Percentiles rank a stretch among this genome's conserved stretches.
phyloP scores from a whole-genome alignment of 176 grass and related monocot genomes.

The Phoenix roebelenii region DNA sequence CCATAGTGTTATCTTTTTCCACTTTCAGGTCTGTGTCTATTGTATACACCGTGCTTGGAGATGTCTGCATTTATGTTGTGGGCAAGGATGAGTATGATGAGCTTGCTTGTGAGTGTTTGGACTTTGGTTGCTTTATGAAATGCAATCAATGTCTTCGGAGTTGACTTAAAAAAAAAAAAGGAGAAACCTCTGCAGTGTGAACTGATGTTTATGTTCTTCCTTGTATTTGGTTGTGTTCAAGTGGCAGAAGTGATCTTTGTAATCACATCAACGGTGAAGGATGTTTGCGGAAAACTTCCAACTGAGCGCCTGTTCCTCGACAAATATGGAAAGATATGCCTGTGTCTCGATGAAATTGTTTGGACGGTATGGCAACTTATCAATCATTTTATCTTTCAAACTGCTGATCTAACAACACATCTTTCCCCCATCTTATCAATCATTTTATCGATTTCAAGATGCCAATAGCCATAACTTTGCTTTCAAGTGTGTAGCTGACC shows the following conservation, averaged over 20 bases:
- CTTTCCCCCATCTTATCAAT: too few species aligned
- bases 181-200: background rate
- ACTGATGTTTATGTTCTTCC: too few species aligned
- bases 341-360: constrained; percentile 88
- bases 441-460: too few species aligned
- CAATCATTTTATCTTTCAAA: background rate
- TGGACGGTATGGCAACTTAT: constrained; percentile 48
- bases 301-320: constrained; percentile 87
- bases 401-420: too few species aligned
- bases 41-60: constrained; percentile 82
- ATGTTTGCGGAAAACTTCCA: constrained; percentile 73
- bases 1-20: background rate
- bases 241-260: constrained; percentile 88
- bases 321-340: constrained; percentile 80
- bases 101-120: constrained; percentile 65
- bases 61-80: constrained; percentile 82
- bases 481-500: too few species aligned
- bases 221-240: constrained; percentile 19
- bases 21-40: constrained; percentile 71
- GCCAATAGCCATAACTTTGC: too few species aligned
- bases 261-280: constrained; percentile 84
- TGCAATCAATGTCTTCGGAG: too few species aligned
- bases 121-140: background rate
- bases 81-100: constrained; percentile 99
- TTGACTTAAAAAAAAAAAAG: background rate